phyloP scores from a whole-genome alignment of 768 basidiomycete species.

The Amanita rubescens region DNA sequence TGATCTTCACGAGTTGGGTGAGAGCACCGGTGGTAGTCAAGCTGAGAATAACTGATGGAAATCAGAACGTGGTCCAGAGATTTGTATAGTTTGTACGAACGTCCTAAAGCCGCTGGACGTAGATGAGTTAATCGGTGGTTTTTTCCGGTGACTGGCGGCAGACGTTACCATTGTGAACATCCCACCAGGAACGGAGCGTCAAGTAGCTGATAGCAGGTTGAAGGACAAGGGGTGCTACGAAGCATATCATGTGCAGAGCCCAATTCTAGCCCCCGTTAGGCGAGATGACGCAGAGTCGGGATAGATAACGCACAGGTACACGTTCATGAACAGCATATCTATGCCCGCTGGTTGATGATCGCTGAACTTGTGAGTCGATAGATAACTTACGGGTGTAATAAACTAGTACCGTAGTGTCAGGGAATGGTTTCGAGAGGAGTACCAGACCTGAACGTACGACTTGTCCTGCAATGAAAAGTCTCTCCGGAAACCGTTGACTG shows the following conservation, averaged over 20 bases:
- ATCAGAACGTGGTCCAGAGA: neutral
- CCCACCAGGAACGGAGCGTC: conserved; percentile 83
- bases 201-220: conserved; percentile 63
- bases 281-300: conserved; percentile 6
- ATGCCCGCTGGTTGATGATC: neutral
- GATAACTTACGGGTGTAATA: conserved; percentile 32
- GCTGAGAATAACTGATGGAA: conserved; percentile 54
- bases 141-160: conserved; percentile 12
- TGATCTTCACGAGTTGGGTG: conserved; percentile 81
- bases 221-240: conserved; percentile 62
- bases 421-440: neutral
- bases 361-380: neutral
- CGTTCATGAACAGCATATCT: conserved; percentile 73
- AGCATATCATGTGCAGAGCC: conserved; percentile 43
- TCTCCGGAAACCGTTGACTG: conserved; percentile 66
- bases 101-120: conserved; percentile 32
- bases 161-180: conserved; percentile 62
- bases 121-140: conserved; percentile 4
- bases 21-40: conserved; percentile 60
- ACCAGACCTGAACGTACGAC: conserved; percentile 44
- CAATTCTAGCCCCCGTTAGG: conserved; percentile 26
- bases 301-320: conserved; percentile 48
- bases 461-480: conserved; percentile 75
- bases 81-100: conserved; percentile 19
- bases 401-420: conserved; percentile 18